phyloP scores from a whole-genome alignment of 2,329 filamentous ascomycete genomes.

The Ceratocystis smalleyi region DNA sequence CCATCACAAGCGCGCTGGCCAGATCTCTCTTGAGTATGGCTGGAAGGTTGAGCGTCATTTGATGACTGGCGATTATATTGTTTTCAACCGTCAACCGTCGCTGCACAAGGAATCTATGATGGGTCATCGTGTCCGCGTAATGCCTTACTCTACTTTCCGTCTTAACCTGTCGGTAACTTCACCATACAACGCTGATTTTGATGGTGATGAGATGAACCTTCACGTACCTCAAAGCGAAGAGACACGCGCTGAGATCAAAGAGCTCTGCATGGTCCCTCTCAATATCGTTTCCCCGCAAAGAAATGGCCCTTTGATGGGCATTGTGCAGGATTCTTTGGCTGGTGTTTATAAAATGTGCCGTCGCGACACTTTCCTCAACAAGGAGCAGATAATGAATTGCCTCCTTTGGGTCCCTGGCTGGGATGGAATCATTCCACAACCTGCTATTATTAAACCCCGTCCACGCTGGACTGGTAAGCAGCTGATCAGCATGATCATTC shows the following conservation, averaged over 20 bases:
- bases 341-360: conserved; percentile 95
- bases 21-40: conserved; percentile 80
- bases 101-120: conserved; percentile 99
- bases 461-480: conserved; percentile 98
- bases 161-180: conserved; percentile 95
- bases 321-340: conserved; percentile 92
- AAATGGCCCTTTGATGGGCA: conserved; percentile 97
- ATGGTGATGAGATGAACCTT: conserved; percentile 99
- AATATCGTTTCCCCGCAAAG: conserved; percentile 97
- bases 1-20: conserved; percentile 75
- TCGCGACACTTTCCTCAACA: conserved; percentile 77
- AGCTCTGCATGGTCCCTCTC: conserved; percentile 92
- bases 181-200: conserved; percentile 99
- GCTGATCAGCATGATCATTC: conserved; percentile 84
- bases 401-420: conserved; percentile 96
- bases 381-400: conserved; percentile 88
- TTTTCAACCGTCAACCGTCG: conserved; percentile 98
- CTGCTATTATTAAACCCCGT: conserved; percentile 82
- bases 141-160: conserved; percentile 98
- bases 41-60: conserved; percentile 99
- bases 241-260: conserved; percentile 81
- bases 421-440: conserved; percentile 86
- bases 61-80: conserved; percentile 90
- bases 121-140: conserved; percentile 92
- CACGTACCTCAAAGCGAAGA: conserved; percentile 98